phyloP scores from a whole-genome alignment of 2,329 filamentous ascomycete species.

The Alternaria arborescens region DNA sequence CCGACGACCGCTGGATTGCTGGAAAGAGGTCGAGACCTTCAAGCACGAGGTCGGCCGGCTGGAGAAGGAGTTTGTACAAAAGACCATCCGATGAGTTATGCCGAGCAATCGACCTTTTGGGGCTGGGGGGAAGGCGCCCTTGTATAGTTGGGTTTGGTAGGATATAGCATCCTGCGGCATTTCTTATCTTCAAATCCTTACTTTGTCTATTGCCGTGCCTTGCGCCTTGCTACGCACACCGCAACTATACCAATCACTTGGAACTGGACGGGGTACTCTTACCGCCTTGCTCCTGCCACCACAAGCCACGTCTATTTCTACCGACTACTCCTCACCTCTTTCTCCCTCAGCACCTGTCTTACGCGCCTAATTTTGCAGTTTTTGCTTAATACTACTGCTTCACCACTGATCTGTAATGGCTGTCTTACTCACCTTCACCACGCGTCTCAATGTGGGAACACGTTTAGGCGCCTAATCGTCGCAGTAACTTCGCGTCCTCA shows the following conservation, averaged over 20 bases:
- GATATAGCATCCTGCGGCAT: slow-evolving; percentile 13
- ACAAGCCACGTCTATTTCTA: not conserved
- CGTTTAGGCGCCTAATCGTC: not conserved
- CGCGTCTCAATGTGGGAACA: not conserved
- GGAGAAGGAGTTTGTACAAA: slow-evolving; percentile 88
- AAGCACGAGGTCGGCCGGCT: slow-evolving; percentile 87
- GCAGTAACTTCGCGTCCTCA: not conserved
- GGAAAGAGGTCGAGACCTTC: slow-evolving; percentile 89
- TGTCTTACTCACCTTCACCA: not conserved
- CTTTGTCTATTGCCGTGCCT: not conserved
- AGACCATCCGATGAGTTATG: slow-evolving; percentile 65
- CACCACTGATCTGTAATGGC: not conserved
- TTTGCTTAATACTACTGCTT: not conserved
- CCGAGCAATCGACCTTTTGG: not conserved
- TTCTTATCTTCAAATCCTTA: not conserved
- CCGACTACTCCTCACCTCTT: not conserved
- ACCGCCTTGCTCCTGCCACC: not conserved
- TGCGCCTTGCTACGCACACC: not conserved
- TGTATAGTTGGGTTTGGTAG: slow-evolving; percentile 37
- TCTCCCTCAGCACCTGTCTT: not conserved
- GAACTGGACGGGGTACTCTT: not conserved
- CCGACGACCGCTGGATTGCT: slow-evolving; percentile 89
- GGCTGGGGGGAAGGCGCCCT: slow-evolving; percentile 6
- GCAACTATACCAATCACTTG: not conserved
- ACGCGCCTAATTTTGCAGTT: not conserved